phyloP scores from a whole-genome alignment of 2,329 filamentous ascomycete species.

The Ilyonectria mors-panacis region DNA sequence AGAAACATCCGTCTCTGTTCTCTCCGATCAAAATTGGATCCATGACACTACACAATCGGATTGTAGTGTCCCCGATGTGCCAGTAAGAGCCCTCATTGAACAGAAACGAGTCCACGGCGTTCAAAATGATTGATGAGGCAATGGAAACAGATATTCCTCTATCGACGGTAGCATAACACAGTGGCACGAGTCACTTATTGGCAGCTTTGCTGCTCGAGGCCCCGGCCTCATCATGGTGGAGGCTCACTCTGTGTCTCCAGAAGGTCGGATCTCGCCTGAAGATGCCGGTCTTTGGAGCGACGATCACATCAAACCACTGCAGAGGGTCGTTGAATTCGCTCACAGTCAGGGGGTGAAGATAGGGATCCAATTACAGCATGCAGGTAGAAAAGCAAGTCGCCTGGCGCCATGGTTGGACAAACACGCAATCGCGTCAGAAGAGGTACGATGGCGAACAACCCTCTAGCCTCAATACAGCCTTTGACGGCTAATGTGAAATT shows the following conservation, averaged over 20 bases:
- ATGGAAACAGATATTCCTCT: background rate
- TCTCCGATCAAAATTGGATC: background rate
- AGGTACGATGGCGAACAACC: background rate
- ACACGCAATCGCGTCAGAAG: background rate
- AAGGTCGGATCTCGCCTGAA: conserved; percentile 67
- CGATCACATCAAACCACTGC: conserved; percentile 73
- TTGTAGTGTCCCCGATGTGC: background rate
- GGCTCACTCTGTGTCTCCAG: background rate
- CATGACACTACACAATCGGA: background rate
- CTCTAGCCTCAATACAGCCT: background rate
- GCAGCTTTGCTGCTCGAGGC: background rate
- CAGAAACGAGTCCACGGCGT: background rate
- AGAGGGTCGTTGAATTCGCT: conserved; percentile 72
- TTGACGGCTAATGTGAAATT: conserved; percentile 52
- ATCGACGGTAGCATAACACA: background rate
- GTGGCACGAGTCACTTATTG: background rate
- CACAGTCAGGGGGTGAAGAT: conserved; percentile 72
- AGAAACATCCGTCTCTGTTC: background rate
- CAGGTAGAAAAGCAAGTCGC: conserved; percentile 74
- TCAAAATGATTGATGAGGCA: background rate
- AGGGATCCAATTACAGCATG: conserved; percentile 82
- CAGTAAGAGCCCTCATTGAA: background rate
- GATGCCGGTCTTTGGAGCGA: conserved; percentile 80
- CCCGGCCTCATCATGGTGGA: background rate
- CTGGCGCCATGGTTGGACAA: conserved; percentile 75